Evolutionary conservation across 805 yeast genomes (phyloP).

Genomic region (Schwanniomyces pseudopolymorphus): DNA sequence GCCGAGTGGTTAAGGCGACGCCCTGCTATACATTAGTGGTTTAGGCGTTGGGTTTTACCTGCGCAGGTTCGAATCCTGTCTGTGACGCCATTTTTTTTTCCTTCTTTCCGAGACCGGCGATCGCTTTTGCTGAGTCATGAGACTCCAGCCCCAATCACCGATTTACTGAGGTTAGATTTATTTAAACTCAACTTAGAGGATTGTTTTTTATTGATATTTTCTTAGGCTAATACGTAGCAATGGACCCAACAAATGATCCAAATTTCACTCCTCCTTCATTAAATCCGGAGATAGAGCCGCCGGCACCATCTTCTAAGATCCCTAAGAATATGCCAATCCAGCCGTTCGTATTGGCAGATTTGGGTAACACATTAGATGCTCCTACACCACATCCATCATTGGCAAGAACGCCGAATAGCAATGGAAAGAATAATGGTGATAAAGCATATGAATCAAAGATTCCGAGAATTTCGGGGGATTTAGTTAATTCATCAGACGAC

Average conservation of each 20-base stretch:
- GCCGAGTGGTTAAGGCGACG: constrained; percentile 56
- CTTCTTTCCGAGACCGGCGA: not conserved
- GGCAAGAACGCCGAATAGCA: constrained; percentile 7
- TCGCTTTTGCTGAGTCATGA: not conserved
- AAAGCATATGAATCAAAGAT: constrained; percentile 38
- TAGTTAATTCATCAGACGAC: constrained; percentile 45
- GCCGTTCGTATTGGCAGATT: constrained; percentile 75
- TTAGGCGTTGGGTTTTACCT: constrained; percentile 45
- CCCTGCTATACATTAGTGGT: constrained; percentile 38
- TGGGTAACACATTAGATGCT: constrained; percentile 68
- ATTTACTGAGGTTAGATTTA: not conserved
- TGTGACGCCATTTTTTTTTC: constrained; percentile 31
- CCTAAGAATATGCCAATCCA: constrained; percentile 78
- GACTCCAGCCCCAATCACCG: not conserved
- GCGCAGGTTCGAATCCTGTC: constrained; percentile 58
- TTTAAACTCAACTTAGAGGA: not conserved
- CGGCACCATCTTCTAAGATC: constrained; percentile 65
- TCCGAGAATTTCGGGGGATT: constrained; percentile 57
- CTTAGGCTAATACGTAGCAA: constrained; percentile 19
- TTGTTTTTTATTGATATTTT: not conserved
- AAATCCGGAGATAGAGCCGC: constrained; percentile 58
- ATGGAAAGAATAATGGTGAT: constrained; percentile 6
- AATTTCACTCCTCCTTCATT: constrained; percentile 84
- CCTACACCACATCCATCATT: constrained; percentile 57
- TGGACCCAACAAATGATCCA: constrained; percentile 95